Base-by-base conservation (phyloP, 2,329 filamentous ascomycete species). In the Neofusicoccum kwambonambiense region DNA sequence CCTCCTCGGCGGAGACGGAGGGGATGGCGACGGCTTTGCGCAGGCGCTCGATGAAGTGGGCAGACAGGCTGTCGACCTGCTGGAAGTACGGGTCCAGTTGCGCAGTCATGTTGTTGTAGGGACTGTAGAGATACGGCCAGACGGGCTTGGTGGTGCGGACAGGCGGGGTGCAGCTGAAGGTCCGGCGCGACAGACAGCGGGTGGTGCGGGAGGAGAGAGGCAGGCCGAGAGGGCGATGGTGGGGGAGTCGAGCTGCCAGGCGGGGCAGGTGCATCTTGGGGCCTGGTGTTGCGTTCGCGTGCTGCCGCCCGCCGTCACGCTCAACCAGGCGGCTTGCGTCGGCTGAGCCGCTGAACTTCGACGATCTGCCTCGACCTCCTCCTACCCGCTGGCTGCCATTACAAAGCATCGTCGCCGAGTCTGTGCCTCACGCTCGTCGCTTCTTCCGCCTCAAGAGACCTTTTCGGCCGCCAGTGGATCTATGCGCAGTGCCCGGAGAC, bases 1-100 rank as follows among this genome's bases (percentile, higher is more conserved):
- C 89, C 75, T 95, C 92, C 68, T 97, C 93, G 54, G 94, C 91
- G 39, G 94, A 98, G 76, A 99, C 86, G 68, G 95, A 99, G 19
- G 95, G 95, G 73, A 99, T 99, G 61, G 93, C 94, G 66, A 99
- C 95, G 63, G 95, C 95, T 79, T 93, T 88, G 75, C 91, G 87
- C 67, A 99, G 87, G 71, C 94, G 90, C 72, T 96, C 90, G 79
- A 97, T 96, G 81, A 97, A 97, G 75, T 87, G 83, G 70, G 89
- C 86, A 58, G 92, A 86, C 73, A 93, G 84, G 76, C 81, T 81
- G 79, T 97, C 93, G 72, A 97, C 92, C 86, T 97, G 89, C 81
- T 92, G 89, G 85, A 97, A 98, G 84, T 90, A 98, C 69, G 89
- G 85, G 78, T 97, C 92, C 71, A 99, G 88, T 78, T 96, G 87